These are phyloP conservation scores for Nectriaceae sp. DNA, from an alignment of 2,329 filamentous ascomycete species.

Conservation along the genomic window DNA sequence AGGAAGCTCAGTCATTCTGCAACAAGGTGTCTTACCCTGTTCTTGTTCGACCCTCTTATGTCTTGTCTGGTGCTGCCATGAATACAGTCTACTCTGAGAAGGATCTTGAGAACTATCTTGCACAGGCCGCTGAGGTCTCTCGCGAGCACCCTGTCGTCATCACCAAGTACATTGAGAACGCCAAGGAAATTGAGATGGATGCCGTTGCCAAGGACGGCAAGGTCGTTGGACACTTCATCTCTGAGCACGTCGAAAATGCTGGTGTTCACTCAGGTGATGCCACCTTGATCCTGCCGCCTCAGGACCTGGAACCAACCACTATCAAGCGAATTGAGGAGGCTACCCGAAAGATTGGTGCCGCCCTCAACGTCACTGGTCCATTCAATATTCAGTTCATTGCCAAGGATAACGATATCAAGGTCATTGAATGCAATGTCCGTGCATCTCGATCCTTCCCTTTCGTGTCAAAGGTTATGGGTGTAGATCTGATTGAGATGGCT, in stretches of 20 bases:
- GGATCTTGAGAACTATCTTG: conserved; percentile 84
- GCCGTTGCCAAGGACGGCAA: conserved; percentile 88
- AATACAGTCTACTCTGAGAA: conserved; percentile 98
- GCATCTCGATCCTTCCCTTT: conserved; percentile 97
- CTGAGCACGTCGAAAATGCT: conserved; percentile 97
- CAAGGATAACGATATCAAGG: conserved; percentile 99
- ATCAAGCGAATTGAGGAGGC: conserved; percentile 91
- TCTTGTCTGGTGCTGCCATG: conserved; percentile 96
- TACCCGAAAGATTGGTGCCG: conserved; percentile 90
- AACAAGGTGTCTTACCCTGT: conserved; percentile 89
- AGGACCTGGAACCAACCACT: conserved; percentile 87
- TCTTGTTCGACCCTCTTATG: conserved; percentile 92
- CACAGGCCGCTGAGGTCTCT: conserved; percentile 90
- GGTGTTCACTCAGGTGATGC: conserved; percentile 98
- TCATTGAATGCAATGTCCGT: conserved; percentile 98
- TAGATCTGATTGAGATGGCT: conserved; percentile 97
- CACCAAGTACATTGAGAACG: conserved; percentile 99
- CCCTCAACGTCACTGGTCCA: conserved; percentile 92
- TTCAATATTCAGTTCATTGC: conserved; percentile 99
- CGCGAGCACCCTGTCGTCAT: conserved; percentile 96
- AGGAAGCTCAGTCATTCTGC: conserved; percentile 87
- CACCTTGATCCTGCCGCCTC: conserved; percentile 90
- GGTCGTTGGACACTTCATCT: conserved; percentile 94
- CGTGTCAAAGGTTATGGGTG: conserved; percentile 97
- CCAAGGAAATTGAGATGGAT: conserved; percentile 99